Evolutionary conservation across 805 yeast genomes (phyloP).

Genomic region (Metschnikowia arizonensis): DNA sequence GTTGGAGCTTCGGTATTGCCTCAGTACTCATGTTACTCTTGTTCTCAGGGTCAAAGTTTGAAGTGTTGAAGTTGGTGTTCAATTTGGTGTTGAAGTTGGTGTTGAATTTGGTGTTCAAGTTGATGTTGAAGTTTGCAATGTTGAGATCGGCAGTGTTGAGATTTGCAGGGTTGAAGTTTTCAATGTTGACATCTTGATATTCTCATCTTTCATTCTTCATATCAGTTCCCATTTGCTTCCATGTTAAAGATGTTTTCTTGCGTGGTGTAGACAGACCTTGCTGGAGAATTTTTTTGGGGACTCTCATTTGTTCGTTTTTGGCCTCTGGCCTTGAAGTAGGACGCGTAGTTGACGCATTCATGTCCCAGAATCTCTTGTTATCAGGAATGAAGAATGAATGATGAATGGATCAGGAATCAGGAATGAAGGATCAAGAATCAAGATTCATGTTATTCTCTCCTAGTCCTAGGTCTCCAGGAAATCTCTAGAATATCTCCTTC

Average conservation of each 20-base stretch:
- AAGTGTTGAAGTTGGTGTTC: not conserved
- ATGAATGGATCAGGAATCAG: too few species aligned
- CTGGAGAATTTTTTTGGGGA: not conserved
- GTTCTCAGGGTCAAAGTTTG: too few species aligned
- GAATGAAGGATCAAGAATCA: too few species aligned
- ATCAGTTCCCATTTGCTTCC: not conserved
- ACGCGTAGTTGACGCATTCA: not conserved
- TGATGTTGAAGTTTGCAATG: not conserved
- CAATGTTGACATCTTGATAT: not conserved
- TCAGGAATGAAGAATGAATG: too few species aligned
- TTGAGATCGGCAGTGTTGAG: not conserved
- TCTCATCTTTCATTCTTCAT: not conserved
- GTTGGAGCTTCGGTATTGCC: not conserved
- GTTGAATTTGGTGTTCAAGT: not conserved
- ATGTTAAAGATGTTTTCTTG: not conserved
- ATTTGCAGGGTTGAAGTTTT: not conserved
- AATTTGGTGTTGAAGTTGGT: not conserved
- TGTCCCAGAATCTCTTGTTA: constrained; percentile 9
- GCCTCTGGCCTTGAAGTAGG: not conserved
- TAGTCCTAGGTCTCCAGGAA: too few species aligned
- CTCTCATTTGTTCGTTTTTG: not conserved
- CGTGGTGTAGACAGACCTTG: not conserved
- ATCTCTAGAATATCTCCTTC: too few species aligned
- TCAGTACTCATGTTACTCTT: not conserved
- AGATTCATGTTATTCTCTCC: too few species aligned